Evolutionary conservation across 768 basidiomycete species (phyloP), one percentile per base, ranked within the genome.

Genomic region (Russula emetica): DNA sequence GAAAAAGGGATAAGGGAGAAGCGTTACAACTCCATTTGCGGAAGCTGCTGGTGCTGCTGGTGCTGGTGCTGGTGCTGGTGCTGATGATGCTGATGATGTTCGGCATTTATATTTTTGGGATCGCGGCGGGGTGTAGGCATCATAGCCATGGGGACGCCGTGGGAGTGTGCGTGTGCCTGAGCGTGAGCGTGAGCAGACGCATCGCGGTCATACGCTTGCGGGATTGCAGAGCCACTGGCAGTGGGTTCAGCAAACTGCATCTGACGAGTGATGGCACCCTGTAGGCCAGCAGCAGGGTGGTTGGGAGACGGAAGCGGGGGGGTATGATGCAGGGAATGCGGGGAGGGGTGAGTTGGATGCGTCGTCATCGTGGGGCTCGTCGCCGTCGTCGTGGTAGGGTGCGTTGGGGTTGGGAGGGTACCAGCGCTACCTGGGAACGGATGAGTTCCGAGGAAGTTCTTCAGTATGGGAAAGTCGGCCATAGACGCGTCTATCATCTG

Each of bases 391-490:
- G 20, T n/a, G 22, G 45, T n/a, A 4, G 45, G 10, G 22, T 22
- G 76, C 76, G 70, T 9, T n/a, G 52, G 30, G 20, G 70, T 9
- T n/a, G 52, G 30, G 20, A n/a, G 10, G 51, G 30, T 30, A 30
- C 26, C 8, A 20, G 51, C 77, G 76, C 73, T 47, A 44, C 34
- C 72, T 59, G 85, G 83, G 14, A 81, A 80, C 34, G 80, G 80
- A 71, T 88, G 86, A 47, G 83, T 87, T 69, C 84, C 76, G 61
- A 92, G 82, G 72, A 85, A 90, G 72, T 92, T 92, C 72, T 88
- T 86, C 64, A 92, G 73, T 66, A 92, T 82, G 2, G 90, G 87
- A 67, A 90, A 92, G 71, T 92, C 90, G 42, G 90, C 85, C 82
- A 90, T 91, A n/a, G 87, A 84, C 26, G 83, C 84, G 71, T 90